Evolutionary conservation across 148 eudicot species (phyloP).

Genomic region (Camellia lanceoleosa): DNA sequence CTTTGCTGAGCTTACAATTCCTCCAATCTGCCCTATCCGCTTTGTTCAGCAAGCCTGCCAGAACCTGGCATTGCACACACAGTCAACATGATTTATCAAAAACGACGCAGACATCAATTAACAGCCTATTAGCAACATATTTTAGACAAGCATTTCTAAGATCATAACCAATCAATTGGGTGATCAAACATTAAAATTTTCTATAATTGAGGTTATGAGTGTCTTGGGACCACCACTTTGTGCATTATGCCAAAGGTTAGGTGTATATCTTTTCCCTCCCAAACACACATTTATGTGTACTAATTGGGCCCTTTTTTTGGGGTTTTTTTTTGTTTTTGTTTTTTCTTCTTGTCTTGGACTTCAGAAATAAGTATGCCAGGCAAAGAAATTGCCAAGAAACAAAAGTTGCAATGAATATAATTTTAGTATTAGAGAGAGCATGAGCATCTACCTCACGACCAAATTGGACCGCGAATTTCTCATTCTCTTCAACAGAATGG

Average conservation of each 20-base stretch:
- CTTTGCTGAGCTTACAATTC: constrained; percentile 81
- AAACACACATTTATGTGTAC: too few relatives aligned
- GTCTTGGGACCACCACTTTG: too few relatives aligned
- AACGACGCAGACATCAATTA: neutral
- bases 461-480: constrained; percentile 79
- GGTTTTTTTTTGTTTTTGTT: too few relatives aligned
- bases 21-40: constrained; percentile 98
- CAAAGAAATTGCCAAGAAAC: neutral
- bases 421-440: neutral
- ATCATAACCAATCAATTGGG: constrained; percentile 8
- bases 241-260: too few relatives aligned
- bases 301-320: too few relatives aligned
- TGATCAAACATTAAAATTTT: constrained; percentile 1
- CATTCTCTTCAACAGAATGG: constrained; percentile 69
- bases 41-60: constrained; percentile 87
- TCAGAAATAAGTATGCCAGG: neutral
- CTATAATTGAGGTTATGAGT: too few relatives aligned
- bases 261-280: too few relatives aligned
- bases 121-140: neutral
- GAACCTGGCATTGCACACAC: constrained; percentile 45
- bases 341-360: neutral
- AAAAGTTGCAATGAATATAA: neutral
- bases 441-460: constrained; percentile 79
- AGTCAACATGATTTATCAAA: constrained; percentile 4
- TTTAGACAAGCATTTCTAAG: neutral